Conservation (phyloP, 257 asterid genomes). For the Scutellaria barbata region DNA sequence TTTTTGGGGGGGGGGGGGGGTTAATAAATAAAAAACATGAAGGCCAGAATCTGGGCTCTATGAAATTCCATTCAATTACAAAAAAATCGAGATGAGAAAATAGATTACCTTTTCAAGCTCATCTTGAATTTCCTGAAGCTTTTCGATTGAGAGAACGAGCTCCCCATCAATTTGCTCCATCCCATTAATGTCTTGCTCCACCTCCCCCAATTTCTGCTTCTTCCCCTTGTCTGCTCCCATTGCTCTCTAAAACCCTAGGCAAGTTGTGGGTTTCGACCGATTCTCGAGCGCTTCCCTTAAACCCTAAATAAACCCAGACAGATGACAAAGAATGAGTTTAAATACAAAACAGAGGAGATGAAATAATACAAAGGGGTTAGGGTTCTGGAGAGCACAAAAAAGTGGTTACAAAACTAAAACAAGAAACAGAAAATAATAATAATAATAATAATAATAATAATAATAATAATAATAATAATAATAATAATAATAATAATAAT, state of each 20-base stretch:
- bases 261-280: conserved; percentile 22
- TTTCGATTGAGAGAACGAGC: conserved; percentile 70
- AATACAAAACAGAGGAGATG: conserved; percentile 1
- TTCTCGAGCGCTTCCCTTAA: conserved; percentile 43
- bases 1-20: no score
- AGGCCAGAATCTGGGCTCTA: not conserved
- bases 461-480: no score
- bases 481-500: no score
- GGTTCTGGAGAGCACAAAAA: conserved; percentile 30
- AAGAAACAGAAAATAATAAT: not conserved
- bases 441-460: no score
- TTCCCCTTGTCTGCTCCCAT: conserved; percentile 90
- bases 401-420: not conserved
- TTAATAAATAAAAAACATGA: not conserved
- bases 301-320: conserved; percentile 57
- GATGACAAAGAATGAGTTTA: conserved; percentile 9
- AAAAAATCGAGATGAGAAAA: conserved; percentile 6
- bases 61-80: not conserved
- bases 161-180: conserved; percentile 57
- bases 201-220: conserved; percentile 70
- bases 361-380: conserved; percentile 30
- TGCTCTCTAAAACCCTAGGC: conserved; percentile 27
- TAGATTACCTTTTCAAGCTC: conserved; percentile 74
- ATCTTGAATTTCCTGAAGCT: conserved; percentile 86
- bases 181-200: conserved; percentile 52